Evolutionary conservation across 1,284 basidiomycete genomes (phyloP), one percentile per base, ranked within the genome.

Genomic region (Sanghuangporus sanghuang): DNA sequence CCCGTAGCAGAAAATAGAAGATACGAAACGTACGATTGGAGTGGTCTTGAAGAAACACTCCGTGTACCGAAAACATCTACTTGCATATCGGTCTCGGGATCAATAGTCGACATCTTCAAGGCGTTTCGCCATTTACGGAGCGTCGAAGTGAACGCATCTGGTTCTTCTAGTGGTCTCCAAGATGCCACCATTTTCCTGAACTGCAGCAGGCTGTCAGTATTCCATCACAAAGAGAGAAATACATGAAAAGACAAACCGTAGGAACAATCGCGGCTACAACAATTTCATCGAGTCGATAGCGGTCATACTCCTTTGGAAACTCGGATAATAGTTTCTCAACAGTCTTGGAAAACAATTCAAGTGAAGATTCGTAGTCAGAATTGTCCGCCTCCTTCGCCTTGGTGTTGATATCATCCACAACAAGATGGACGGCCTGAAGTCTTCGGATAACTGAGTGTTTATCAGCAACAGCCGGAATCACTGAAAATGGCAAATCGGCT

Each of bases 261-360:
- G 95, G 94, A 6, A 89, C 84, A 61, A 98, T 89, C 1, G 95
- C 93, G 44, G 90, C 95, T 0, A 99, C 92, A 0, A 97, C 85
- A 14, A 98, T 86, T 71, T 98, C 96, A 70, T 99, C 97, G 27
- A 98, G 76, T 9, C 81, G 79, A 72, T 95, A 89, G 67, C 77
- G 81, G 52, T 90, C 86, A 70, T 95, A 96, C 71, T 98, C 96
- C 14, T 78, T 76, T 1, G 86, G 78, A 68, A 87, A 95, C 62
- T 92, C 84, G 59, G 83, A 80, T 7, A 91, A 76, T 6, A 97
- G 81, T 49, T 81, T 82, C 67, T 89, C 83, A 70, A 97, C 89
- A 44, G 84, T 76, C 8, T 84, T 82, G 0, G 87, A 84, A 70
- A 97, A 89, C 0, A 82, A 78, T 11, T 89, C 84, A 9, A 97